Conservation (phyloP, 2,329 filamentous ascomycete species). For the Fusarium sp. region DNA sequence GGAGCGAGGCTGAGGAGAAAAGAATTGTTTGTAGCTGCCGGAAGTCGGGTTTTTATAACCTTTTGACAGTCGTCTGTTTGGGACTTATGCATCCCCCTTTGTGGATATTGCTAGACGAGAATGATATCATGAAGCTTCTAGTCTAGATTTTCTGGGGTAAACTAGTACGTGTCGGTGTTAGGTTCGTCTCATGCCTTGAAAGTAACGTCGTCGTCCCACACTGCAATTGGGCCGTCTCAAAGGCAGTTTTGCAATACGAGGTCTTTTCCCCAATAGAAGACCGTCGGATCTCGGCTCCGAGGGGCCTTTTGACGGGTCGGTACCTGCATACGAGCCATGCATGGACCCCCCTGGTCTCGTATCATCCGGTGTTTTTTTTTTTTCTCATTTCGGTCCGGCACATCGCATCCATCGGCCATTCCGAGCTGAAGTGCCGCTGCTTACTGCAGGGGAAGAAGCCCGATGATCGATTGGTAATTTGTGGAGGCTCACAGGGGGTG, state of each 20-base stretch:
- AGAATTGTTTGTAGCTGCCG: background rate
- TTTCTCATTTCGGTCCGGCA: background rate
- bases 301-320: background rate
- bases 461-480: background rate
- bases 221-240: background rate
- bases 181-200: background rate
- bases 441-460: background rate
- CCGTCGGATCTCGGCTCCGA: background rate
- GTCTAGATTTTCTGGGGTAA: background rate
- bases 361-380: background rate
- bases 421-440: background rate
- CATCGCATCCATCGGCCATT: background rate
- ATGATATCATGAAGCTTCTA: slow-evolving; percentile 1
- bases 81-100: background rate
- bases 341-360: background rate
- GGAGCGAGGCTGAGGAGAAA: background rate
- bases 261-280: background rate
- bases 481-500: background rate
- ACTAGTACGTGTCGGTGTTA: background rate
- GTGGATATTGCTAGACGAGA: background rate
- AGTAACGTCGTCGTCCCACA: background rate
- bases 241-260: background rate
- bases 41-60: background rate
- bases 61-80: background rate
- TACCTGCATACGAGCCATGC: background rate